phyloP scores from a whole-genome alignment of 371 early-diverging fungal species.

The Entomophthora muscae region DNA sequence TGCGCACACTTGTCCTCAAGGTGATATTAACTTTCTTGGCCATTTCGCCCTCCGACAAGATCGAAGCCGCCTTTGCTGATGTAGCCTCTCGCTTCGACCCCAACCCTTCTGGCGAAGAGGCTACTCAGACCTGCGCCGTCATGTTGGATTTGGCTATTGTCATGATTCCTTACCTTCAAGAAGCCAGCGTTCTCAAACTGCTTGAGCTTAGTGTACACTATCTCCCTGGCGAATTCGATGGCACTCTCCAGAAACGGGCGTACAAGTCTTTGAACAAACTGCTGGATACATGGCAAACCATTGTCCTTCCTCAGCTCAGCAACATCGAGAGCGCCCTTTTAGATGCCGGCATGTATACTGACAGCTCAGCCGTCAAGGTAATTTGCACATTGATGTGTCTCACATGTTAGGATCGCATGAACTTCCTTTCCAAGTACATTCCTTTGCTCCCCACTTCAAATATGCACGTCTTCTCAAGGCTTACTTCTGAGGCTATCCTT shows the following conservation, averaged over 20 bases:
- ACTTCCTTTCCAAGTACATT: slow-evolving; percentile 30
- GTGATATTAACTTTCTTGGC: slow-evolving; percentile 46
- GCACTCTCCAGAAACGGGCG: slow-evolving; percentile 78
- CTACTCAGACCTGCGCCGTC: slow-evolving; percentile 44
- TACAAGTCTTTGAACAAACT: slow-evolving; percentile 70
- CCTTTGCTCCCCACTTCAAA: slow-evolving; percentile 32
- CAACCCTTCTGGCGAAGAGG: too few species aligned
- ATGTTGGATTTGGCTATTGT: slow-evolving; percentile 54
- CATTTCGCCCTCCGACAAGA: slow-evolving; percentile 34
- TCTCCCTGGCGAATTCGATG: slow-evolving; percentile 42
- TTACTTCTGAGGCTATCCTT: slow-evolving; percentile 78
- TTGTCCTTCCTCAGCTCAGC: too few species aligned
- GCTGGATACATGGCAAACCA: too few species aligned
- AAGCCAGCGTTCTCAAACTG: slow-evolving; percentile 28
- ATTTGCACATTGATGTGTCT: background rate
- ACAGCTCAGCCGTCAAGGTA: background rate
- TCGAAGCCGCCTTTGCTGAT: too few species aligned
- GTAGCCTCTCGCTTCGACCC: too few species aligned
- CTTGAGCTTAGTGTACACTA: slow-evolving; percentile 32
- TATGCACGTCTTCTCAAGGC: slow-evolving; percentile 64
- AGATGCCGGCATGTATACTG: background rate
- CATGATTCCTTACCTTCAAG: slow-evolving; percentile 53
- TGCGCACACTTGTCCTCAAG: slow-evolving; percentile 48
- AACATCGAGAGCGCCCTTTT: slow-evolving; percentile 23
- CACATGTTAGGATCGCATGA: slow-evolving; percentile 31